Base-by-base conservation (phyloP, 164 flowering plant species). In the Cinnamomum micranthum region DNA sequence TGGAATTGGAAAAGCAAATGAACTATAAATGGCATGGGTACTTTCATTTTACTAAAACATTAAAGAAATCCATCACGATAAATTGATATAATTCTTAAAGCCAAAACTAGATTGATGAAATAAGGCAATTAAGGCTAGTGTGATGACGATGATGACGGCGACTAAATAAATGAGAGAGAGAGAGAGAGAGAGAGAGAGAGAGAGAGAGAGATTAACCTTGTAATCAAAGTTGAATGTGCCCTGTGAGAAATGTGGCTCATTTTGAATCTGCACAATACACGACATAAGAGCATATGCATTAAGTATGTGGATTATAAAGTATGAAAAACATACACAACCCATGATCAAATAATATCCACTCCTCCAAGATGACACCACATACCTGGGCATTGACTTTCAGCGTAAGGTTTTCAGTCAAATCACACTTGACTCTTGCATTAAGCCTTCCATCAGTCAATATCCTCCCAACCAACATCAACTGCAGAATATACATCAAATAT, bases 181-280 rank as follows among this genome's bases (percentile, higher is more conserved):
- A 35, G 10, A 35, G 47, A 35, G 10, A 35, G 47, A 35, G 47
- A 41, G 47, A 41, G 47, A 41, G 13, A 67, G 20, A 31, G 20
- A 67, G 28, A 67, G 13, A 77, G 64, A 70, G 15, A 59, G 4
- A 35, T 41, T 75, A 7, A 93, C 99, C 98, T 93, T 93, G 82
- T 91, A 95, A 77, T 95, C 99, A 79, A 95, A 89, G 80, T 85
- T 90, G 72, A 80, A 78, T 88, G 92, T 90, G 65, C 89, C 97
- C 77, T 95, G 97, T n/a, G 99, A 93, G 89, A 88, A 86, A 79
- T 93, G 98, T 27, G 99, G 93, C 77, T 93, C 98, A 77, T 76
- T 82, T 31, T 94, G 85, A 72, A 95, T 89, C 98, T 95, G 47
- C 88, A 14, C 72, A 24, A 72, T 23, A 71, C 77, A 24, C 4